Evolutionary conservation across 1,284 basidiomycete genomes (phyloP), one percentile per base, ranked within the genome.

Genomic region (Volvariella volvacea): DNA sequence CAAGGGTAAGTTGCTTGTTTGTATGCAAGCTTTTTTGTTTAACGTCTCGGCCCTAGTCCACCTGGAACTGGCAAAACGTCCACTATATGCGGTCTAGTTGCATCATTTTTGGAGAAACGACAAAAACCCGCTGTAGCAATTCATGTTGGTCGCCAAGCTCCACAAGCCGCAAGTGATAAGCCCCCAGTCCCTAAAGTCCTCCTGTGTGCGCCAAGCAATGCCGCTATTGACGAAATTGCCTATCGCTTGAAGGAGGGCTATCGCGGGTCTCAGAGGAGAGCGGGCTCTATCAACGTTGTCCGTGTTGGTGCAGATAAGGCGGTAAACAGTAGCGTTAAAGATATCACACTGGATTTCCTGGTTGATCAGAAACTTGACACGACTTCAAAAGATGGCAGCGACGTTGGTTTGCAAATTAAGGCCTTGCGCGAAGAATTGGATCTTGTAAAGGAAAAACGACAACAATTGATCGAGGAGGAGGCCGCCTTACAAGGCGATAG

Each of bases 1-100:
- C 96, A 99, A 74, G 96, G 95, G 93, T 94, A 58, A 50, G 78
- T 21, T 33, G 65, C 17, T 19, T 43, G 3, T 28, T 42, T 22
- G 12, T 32, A 22, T 22, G 12, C 30, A 42, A 22, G 45, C 46
- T 9, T 31, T 40, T 19, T 16, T 6, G 50, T 12, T 16, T 30
- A n/a, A 32, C 34, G 31, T 21, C 34, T 37, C 39, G 47, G n/a
- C n/a, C 31, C 3, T 54, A 93, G 93, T 40, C 96, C 96, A 21
- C 96, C 96, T 1, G 96, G 96, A 52, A 99, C 96, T 0, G 96
- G 96, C 33, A 99, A 99, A 67, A 99, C 96, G 8, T 97, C 92
- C 41, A 99, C 96, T 0, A 99, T 99, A 52, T 91, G 92, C 55
- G 92, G 91, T 15, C 73, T 99, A n/a, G 87, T 97, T 2, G 85